Evolutionary conservation across 257 asterid genomes (phyloP).

Genomic region (Agastache rugosa): DNA sequence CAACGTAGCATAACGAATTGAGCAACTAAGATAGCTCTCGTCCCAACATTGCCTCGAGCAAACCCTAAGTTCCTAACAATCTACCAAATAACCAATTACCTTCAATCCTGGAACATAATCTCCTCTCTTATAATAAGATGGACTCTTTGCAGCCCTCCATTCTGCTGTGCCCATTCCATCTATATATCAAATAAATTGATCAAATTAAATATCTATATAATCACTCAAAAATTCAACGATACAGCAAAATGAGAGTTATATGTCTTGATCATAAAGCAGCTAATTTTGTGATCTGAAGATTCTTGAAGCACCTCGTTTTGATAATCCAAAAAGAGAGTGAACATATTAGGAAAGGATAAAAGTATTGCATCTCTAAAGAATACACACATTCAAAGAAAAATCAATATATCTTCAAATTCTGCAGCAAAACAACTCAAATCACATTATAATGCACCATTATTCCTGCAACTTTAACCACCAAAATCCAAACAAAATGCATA

Average conservation of each 20-base stretch:
- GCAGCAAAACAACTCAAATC: neutral
- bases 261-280: neutral
- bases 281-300: neutral
- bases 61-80: neutral
- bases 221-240: neutral
- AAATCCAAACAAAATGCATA: neutral
- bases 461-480: neutral
- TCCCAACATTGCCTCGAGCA: conserved; percentile 22
- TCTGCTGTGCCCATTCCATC: conserved; percentile 99
- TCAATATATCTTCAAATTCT: neutral
- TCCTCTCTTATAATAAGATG: conserved; percentile 92
- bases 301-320: neutral
- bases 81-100: conserved; percentile 40
- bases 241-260: neutral
- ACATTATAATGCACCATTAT: neutral
- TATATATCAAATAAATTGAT: conserved; percentile 38
- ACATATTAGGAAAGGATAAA: neutral
- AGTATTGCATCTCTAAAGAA: neutral
- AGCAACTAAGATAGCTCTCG: conserved; percentile 2
- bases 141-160: conserved; percentile 95
- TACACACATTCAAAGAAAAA: neutral
- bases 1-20: conserved; percentile 8
- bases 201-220: conserved; percentile 10
- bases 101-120: conserved; percentile 94
- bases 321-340: neutral